Percentiles rank a stretch among this genome's conserved stretches.
Evolutionary conservation across 192 early-diverging fungal genomes (phyloP).

Genomic region (Chytriomyces hyalinus): DNA sequence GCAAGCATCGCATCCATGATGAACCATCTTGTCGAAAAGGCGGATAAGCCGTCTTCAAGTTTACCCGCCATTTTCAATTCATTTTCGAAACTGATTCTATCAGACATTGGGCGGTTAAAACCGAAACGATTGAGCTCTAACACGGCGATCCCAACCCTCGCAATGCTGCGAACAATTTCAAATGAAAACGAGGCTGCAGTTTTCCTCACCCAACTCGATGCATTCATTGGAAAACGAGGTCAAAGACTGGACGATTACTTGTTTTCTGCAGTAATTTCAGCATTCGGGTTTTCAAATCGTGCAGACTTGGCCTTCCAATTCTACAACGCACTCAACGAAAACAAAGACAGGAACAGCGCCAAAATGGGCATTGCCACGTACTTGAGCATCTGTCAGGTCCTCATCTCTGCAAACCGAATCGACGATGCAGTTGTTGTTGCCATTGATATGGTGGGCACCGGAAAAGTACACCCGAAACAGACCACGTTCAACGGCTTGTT

Average conservation of each 20-base stretch:
- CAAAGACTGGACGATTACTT: background rate
- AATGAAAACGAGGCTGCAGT: background rate
- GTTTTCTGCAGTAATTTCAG: background rate
- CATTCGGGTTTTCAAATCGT: background rate
- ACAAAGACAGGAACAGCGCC: background rate
- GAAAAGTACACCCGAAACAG: background rate
- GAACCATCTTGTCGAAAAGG: background rate
- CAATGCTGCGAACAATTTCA: background rate
- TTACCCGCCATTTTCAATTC: background rate
- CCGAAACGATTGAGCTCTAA: background rate
- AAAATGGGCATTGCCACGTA: background rate
- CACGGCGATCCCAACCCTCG: background rate
- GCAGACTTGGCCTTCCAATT: slow-evolving; percentile 4
- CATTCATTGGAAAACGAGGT: background rate
- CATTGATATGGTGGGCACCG: background rate
- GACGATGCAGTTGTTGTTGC: background rate
- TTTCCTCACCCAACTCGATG: background rate
- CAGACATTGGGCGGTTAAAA: background rate
- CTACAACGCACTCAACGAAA: background rate
- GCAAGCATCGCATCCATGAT: background rate
- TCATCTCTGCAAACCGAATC: background rate
- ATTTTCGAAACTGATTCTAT: background rate
- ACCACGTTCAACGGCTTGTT: slow-evolving; percentile 1
- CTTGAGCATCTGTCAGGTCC: background rate
- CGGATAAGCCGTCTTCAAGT: background rate